Evolutionary conservation across 2,329 filamentous ascomycete species (phyloP), one percentile per base, ranked within the genome.

Genomic region (Macroventuria anomochaeta): DNA sequence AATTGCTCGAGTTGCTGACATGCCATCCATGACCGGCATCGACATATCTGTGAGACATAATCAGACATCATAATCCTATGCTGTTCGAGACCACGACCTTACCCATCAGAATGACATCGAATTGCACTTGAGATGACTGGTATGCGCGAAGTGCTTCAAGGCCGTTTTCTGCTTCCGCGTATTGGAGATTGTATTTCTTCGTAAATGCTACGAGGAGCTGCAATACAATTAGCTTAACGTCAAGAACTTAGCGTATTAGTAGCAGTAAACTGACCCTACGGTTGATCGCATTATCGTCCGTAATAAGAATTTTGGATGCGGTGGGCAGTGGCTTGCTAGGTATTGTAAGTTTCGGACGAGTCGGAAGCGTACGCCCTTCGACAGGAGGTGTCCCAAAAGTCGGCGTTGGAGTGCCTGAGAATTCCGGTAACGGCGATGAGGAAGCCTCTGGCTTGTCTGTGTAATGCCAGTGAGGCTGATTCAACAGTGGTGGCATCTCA

Each of bases 251-350:
- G 21, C 6, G n/a, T 7, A 21, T 11, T 8, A 2, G 12, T 18
- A 26, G 33, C 15, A 13, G 15, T 18, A 12, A 18, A 60, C 60
- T 21, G 42, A 74, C 72, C 57, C 63, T 72, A 2, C 75, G 59
- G 17, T 77, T 77, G 31, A 77, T 64, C 0, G 55, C 13, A 29
- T 77, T 77, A 39, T 77, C 75, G 39, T 77, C 75, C 0, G 73
- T 70, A 1, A 77, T 68, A 0, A 77, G 65, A 0, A 75, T 58
- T 5, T 63, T 55, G 3, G 58, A 55, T 3, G 34, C 17, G 7
- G 7, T 13, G n/a, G 6, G 11, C 4, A 2, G 10, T 25, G 20
- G n/a, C 13, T 15, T 26, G n/a, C 15, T 17, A 11, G 39, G 21
- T 15, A 39, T 44, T n/a, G 39, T 26, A 21, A 40, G 21, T 26